Base-by-base conservation (phyloP, 345 rosid genomes). In the Salix arbutifolia region DNA sequence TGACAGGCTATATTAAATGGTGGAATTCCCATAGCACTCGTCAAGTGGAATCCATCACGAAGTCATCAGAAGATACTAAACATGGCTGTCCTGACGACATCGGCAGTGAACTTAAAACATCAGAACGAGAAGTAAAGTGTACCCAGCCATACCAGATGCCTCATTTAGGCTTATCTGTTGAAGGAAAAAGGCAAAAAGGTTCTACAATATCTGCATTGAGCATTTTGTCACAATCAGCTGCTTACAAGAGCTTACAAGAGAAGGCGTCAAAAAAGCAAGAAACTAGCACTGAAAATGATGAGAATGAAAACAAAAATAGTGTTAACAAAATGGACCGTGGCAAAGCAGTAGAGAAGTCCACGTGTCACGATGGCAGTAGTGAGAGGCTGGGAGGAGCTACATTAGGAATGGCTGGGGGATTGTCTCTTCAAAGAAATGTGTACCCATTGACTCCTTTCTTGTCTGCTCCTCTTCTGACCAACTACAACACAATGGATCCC, bases 131-230 rank as follows among this genome's bases (percentile, higher is more conserved):
- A 79, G 80, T 89, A 73, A 88, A 82, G 50, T 86, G 88, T 60
- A 87, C 95, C 71, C 94, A 93, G 85, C 98, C 97, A 17, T 96
- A 89, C 85, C 92, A 93, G 82, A 89, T 87, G 84, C 99, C 99
- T 67, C 83, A 85, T 84, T 81, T 96, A 75, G 95, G 99, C 40
- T 67, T 87, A 62, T 67, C 86, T 60, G 67, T 64, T 68, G 82
- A 87, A 69, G 86, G 85, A 30, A 89, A 83, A 77, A 91, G 80
- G 75, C 86, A 80, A 48, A 89, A 86, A 79, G 84, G 87, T 72
- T 84, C 89, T 56, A 64, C 84, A 21, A 62, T 82, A 46, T 92
- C 99, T 78, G 94, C 97, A 70, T 81, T 92, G 83, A 88, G 90
- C 83, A 89, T 92, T 80, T 85, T 96, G 85, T 91, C 99, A 35